Conservation (phyloP, 1,139 yeast genomes). For the Yamadazyma sp. region DNA sequence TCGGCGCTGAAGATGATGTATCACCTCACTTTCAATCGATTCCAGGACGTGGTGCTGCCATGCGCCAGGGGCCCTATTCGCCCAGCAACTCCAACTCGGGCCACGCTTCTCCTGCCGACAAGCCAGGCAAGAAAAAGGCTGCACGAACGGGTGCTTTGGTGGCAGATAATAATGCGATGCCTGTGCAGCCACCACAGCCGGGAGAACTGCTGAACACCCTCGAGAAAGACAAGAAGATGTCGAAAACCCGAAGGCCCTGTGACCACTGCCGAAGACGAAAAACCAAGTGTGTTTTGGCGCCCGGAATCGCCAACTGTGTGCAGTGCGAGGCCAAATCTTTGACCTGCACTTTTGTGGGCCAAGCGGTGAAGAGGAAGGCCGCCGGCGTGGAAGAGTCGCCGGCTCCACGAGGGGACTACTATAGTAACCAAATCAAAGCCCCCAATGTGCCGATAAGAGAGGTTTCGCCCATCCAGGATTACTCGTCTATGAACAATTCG, state of each 20-base stretch:
- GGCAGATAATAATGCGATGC: no score
- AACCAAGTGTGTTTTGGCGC: slow-evolving; percentile 62
- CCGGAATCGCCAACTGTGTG: slow-evolving; percentile 58
- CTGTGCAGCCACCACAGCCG: slow-evolving; percentile 1
- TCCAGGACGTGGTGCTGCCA: background rate
- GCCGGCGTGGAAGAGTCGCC: slow-evolving; percentile 21
- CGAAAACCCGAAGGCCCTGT: slow-evolving; percentile 48
- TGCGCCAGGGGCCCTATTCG: slow-evolving; percentile 3
- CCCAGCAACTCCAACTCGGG: slow-evolving; percentile 1
- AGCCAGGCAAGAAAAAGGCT: background rate
- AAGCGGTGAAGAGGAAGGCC: slow-evolving; percentile 32
- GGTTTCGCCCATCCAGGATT: slow-evolving; percentile 55
- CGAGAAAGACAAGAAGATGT: slow-evolving; percentile 1
- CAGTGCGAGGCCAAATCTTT: slow-evolving; percentile 69
- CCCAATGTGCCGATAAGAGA: slow-evolving; percentile 58
- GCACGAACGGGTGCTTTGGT: slow-evolving; percentile 7
- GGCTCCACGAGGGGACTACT: background rate
- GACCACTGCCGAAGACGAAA: slow-evolving; percentile 69
- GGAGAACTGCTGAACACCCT: background rate
- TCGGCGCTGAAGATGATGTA: slow-evolving; percentile 1
- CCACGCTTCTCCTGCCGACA: slow-evolving; percentile 1
- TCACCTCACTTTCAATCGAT: no score
- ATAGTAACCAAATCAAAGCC: slow-evolving; percentile 27
- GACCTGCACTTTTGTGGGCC: slow-evolving; percentile 55
- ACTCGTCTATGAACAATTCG: slow-evolving; percentile 51